A percentile compares a stretch with the other conserved stretches of the same genome.
These are phyloP conservation scores for Sporothrix pseudoabietina DNA, from an alignment of 2,329 filamentous ascomycete species.

Conservation along the genomic window DNA sequence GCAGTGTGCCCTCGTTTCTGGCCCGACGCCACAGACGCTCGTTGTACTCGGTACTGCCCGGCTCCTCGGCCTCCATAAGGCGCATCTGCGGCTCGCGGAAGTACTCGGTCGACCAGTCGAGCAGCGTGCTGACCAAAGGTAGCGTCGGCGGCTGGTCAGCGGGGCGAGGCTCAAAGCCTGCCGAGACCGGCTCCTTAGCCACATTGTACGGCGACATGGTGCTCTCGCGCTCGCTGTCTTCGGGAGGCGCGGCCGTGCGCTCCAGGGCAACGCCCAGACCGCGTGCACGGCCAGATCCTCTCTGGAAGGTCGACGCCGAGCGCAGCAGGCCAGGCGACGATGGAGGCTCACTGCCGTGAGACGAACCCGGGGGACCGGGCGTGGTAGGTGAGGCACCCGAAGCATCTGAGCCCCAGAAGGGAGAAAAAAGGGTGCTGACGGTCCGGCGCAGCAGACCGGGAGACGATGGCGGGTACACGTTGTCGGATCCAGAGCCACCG, in stretches of 20 bases:
- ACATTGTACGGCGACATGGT: constrained; percentile 72
- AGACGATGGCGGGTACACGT: constrained; percentile 52
- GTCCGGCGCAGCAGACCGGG: constrained; percentile 64
- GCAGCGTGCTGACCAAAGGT: constrained; percentile 79
- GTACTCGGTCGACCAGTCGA: constrained; percentile 96
- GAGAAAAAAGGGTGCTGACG: constrained; percentile 64
- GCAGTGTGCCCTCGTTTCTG: constrained; percentile 88
- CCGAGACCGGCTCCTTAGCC: constrained; percentile 77
- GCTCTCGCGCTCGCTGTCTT: constrained; percentile 70
- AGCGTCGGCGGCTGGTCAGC: constrained; percentile 62
- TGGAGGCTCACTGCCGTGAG: constrained; percentile 26
- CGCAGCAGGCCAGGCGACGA: constrained; percentile 43
- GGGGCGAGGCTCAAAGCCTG: constrained; percentile 68
- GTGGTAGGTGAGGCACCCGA: not conserved
- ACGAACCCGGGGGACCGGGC: constrained; percentile 24
- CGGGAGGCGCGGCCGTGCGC: constrained; percentile 60
- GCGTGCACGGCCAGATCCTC: constrained; percentile 24
- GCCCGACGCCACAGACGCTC: constrained; percentile 89
- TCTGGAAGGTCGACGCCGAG: constrained; percentile 40
- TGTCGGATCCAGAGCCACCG: constrained; percentile 37
- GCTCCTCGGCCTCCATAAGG: constrained; percentile 90
- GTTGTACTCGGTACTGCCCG: constrained; percentile 95
- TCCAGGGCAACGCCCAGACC: constrained; percentile 41
- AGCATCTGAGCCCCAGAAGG: constrained; percentile 54
- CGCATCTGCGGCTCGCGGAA: constrained; percentile 99